phyloP scores from a whole-genome alignment of 192 early-diverging fungal genomes.

The Hyaloraphidium curvatum region DNA sequence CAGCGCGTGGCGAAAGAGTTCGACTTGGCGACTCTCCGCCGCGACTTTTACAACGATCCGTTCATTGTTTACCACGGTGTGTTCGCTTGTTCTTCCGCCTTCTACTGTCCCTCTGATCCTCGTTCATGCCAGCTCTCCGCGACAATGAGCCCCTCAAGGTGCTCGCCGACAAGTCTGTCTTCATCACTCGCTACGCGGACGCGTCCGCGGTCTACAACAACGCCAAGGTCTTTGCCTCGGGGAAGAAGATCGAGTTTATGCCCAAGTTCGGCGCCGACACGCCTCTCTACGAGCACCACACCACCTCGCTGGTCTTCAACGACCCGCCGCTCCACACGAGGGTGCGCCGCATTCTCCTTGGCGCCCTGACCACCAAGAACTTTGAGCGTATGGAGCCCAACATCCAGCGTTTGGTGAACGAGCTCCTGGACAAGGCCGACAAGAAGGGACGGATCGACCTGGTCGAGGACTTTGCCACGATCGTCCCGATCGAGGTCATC shows the following conservation, averaged over 20 bases:
- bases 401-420: background rate
- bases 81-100: background rate
- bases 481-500: background rate
- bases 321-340: background rate
- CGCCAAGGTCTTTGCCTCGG: background rate
- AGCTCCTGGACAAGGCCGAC: background rate
- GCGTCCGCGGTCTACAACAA: background rate
- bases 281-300: constrained; percentile 1
- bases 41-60: constrained; percentile 1
- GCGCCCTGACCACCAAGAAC: background rate
- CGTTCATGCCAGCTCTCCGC: too few relatives aligned
- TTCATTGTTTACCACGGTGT: background rate
- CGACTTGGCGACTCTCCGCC: background rate
- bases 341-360: background rate
- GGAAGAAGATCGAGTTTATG: background rate
- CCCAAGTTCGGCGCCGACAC: background rate
- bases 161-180: background rate
- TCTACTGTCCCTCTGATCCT: too few relatives aligned
- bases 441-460: background rate
- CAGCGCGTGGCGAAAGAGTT: background rate
- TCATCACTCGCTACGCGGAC: background rate
- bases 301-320: background rate
- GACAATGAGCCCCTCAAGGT: background rate
- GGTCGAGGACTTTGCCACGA: background rate
- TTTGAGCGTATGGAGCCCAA: background rate